Percentiles rank a stretch among this genome's conserved stretches.
These are phyloP conservation scores for Hypoxylon sp. DNA, from an alignment of 2,329 filamentous ascomycete genomes.

Conservation along the genomic window DNA sequence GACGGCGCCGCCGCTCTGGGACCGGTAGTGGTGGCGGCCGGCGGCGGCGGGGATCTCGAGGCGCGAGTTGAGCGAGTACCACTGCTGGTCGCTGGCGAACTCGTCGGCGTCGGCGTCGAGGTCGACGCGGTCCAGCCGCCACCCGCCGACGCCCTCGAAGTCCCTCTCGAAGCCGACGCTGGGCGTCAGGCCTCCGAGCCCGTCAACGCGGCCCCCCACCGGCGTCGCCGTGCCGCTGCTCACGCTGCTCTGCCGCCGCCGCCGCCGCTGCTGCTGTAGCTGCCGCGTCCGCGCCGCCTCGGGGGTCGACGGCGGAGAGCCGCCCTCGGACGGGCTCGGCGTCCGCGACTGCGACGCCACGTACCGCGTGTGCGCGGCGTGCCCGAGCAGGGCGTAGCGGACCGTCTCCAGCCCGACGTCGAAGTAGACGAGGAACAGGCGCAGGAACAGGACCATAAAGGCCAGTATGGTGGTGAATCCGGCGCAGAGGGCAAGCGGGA, in stretches of 20 bases:
- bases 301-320: conserved; percentile 36
- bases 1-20: conserved; percentile 42
- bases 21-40: conserved; percentile 43
- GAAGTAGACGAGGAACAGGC: conserved; percentile 68
- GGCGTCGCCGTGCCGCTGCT: conserved; percentile 41
- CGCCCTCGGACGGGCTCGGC: conserved; percentile 25
- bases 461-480: conserved; percentile 69
- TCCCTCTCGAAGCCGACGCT: conserved; percentile 62
- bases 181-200: conserved; percentile 53
- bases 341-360: conserved; percentile 38
- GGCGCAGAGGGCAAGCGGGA: conserved; percentile 70
- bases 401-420: conserved; percentile 67
- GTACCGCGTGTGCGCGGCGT: conserved; percentile 45
- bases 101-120: conserved; percentile 45
- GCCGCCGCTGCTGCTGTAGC: conserved; percentile 34
- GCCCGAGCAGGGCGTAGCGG: conserved; percentile 60
- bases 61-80: conserved; percentile 46
- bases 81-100: conserved; percentile 52
- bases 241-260: conserved; percentile 35
- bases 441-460: conserved; percentile 66
- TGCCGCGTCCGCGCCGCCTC: conserved; percentile 26
- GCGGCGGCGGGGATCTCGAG: conserved; percentile 42
- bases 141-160: conserved; percentile 67
- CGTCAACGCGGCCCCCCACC: conserved; percentile 32
- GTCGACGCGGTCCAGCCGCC: conserved; percentile 52